phyloP scores from a whole-genome alignment of 1,284 basidiomycete species.

The Rhodofomes roseus region DNA sequence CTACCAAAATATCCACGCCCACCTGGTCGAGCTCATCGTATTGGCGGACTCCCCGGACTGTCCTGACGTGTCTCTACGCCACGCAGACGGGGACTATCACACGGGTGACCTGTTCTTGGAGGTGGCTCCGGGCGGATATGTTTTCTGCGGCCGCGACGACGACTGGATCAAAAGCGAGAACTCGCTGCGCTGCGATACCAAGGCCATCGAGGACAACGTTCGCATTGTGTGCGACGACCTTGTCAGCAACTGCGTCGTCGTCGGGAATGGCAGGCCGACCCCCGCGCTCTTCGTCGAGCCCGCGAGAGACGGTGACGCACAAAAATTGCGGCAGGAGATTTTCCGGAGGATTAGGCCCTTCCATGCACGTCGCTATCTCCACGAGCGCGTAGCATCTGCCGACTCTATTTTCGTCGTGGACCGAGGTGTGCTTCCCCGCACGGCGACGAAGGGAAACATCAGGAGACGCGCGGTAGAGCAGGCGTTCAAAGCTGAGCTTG shows the following conservation, averaged over 20 bases:
- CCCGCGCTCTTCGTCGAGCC: conserved; percentile 69
- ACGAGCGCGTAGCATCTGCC: conserved; percentile 57
- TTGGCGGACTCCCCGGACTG: conserved; percentile 61
- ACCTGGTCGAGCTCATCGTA: conserved; percentile 62
- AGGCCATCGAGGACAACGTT: conserved; percentile 71
- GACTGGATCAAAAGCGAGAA: conserved; percentile 80
- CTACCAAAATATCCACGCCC: conserved; percentile 47
- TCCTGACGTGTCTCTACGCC: conserved; percentile 54
- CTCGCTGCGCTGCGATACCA: conserved; percentile 70
- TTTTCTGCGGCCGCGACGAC: conserved; percentile 66
- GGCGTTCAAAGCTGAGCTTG: conserved; percentile 46
- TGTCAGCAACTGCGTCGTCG: conserved; percentile 60
- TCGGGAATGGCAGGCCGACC: conserved; percentile 61
- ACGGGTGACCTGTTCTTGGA: conserved; percentile 73
- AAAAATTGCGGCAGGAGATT: conserved; percentile 58
- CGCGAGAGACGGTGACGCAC: conserved; percentile 39
- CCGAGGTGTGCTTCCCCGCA: conserved; percentile 53
- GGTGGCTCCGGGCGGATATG: conserved; percentile 47
- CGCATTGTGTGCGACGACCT: conserved; percentile 50
- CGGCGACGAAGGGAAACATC: conserved; percentile 68
- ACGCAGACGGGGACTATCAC: conserved; percentile 62
- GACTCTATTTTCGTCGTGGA: conserved; percentile 56
- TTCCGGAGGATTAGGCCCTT: conserved; percentile 62
- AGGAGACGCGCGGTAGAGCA: conserved; percentile 63
- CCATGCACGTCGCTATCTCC: conserved; percentile 61